Conservation (phyloP, 2,329 filamentous ascomycete species). For the Dothideomycetes sp. region DNA sequence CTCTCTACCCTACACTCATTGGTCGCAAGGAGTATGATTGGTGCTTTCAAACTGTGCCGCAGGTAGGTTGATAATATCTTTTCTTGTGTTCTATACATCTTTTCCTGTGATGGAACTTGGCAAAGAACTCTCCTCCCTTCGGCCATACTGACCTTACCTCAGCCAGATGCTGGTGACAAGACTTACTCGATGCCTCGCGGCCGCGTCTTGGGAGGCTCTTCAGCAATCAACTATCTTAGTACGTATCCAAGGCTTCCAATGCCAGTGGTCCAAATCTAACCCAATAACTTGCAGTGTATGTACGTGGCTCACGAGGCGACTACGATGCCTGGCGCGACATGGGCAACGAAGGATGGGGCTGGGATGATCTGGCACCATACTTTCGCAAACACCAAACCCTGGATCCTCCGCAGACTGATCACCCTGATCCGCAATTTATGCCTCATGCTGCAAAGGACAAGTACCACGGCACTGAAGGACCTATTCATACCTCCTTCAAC, state of each 20-base stretch:
- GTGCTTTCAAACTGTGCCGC: conserved; percentile 17
- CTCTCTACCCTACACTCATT: conserved; percentile 20
- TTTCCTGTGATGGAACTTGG: too few relatives aligned
- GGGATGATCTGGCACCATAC: conserved; percentile 17
- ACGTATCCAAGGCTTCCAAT: too few relatives aligned
- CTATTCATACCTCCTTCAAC: conserved; percentile 21
- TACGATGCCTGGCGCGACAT: conserved; percentile 25
- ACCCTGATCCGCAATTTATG: conserved; percentile 19
- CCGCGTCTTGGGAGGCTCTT: conserved; percentile 26
- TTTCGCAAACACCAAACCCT: conserved; percentile 22
- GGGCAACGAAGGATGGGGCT: conserved; percentile 18
- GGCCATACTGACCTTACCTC: too few relatives aligned
- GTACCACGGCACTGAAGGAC: conserved; percentile 18
- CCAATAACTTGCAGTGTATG: too few relatives aligned
- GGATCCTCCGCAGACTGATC: conserved; percentile 13
- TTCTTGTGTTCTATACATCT: too few relatives aligned
- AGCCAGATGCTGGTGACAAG: conserved; percentile 13
- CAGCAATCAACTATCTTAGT: conserved; percentile 29
- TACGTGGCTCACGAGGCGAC: conserved; percentile 21
- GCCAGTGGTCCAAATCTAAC: too few relatives aligned
- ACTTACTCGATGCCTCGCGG: conserved; percentile 23
- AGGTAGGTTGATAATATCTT: too few relatives aligned
- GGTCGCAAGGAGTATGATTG: conserved; percentile 23
- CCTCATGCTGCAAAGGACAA: conserved; percentile 13
- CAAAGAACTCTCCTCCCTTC: too few relatives aligned